A percentile compares a stretch with the other conserved stretches of the same genome.
Conservation (phyloP, 257 asterid genomes). For the Capsicum pubescens region DNA sequence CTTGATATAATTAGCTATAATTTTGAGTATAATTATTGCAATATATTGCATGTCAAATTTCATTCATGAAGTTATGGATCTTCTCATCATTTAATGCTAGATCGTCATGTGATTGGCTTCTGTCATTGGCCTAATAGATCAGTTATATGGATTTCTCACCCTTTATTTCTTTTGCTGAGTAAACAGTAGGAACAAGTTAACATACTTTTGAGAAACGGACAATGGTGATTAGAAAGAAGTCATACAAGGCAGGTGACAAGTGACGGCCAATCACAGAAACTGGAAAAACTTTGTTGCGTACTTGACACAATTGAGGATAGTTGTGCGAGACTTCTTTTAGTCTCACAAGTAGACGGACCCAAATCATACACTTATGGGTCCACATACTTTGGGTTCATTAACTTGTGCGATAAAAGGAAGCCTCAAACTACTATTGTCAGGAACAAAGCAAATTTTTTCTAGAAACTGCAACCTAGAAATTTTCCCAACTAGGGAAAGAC, state of each 20-base stretch:
- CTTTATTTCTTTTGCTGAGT: not conserved
- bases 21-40: not conserved
- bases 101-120: not conserved
- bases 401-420: not conserved
- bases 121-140: not conserved
- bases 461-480: conserved; percentile 1
- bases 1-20: not conserved
- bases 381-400: not conserved
- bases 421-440: not conserved
- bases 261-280: not conserved
- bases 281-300: not conserved
- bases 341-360: not conserved
- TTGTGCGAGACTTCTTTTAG: not conserved
- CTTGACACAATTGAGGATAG: not conserved
- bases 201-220: not conserved
- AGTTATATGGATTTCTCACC: not conserved
- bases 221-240: not conserved
- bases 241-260: not conserved
- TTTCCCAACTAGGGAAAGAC: not conserved
- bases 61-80: not conserved
- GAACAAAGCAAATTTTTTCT: too few species aligned
- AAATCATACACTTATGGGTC: not conserved
- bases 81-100: conserved; percentile 1
- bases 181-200: conserved; percentile 7
- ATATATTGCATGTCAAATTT: not conserved